These are phyloP conservation scores for Przewalskia tangutica DNA, from an alignment of 257 asterid genomes.

Conservation along the genomic window DNA sequence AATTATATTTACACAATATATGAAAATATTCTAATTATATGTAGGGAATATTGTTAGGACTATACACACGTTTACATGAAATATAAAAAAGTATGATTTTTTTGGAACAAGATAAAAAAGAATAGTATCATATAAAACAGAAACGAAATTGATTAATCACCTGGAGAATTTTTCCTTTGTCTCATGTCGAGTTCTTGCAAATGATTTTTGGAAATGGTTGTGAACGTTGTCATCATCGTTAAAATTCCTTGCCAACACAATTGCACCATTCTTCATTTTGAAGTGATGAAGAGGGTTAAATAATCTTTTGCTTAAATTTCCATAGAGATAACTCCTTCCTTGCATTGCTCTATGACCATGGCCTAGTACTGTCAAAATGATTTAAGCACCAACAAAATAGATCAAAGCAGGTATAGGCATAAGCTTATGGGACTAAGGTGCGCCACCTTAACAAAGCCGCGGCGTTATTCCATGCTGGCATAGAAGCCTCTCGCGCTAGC, in stretches of 20 bases:
- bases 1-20: no score
- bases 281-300: conserved; percentile 41
- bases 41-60: no score
- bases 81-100: neutral
- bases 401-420: neutral
- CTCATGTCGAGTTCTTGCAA: neutral
- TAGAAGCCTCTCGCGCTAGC: no score
- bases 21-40: no score
- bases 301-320: conserved; percentile 23
- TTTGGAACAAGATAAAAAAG: neutral
- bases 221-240: neutral
- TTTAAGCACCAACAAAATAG: neutral
- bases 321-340: conserved; percentile 33
- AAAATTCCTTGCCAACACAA: conserved; percentile 23
- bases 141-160: neutral
- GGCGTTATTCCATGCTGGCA: no score
- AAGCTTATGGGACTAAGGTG: no score
- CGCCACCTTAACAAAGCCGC: neutral
- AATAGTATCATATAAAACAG: neutral
- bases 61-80: no score
- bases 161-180: neutral
- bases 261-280: conserved; percentile 53
- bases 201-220: neutral
- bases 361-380: conserved; percentile 51
- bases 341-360: conserved; percentile 34